Conservation (phyloP, 148 eudicot species). For the Rheum nobile region DNA sequence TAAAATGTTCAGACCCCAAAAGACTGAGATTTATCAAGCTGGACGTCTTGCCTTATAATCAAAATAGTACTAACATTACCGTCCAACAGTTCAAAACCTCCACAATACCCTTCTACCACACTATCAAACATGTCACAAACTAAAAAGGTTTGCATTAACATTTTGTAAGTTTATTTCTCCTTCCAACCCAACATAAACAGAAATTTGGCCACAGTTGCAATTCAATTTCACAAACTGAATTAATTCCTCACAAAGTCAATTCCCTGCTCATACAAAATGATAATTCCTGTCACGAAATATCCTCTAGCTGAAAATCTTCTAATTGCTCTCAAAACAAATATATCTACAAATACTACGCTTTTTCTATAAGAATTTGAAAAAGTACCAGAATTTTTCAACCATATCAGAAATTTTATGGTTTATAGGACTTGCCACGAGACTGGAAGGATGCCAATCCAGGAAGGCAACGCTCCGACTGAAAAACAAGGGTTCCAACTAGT, state of each 20-base stretch:
- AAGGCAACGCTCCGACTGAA: neutral
- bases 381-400: neutral
- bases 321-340: neutral
- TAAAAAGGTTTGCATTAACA: neutral
- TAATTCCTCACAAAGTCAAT: neutral
- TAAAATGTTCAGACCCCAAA: too few species aligned
- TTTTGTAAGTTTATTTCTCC: neutral
- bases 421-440: neutral
- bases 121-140: too few species aligned
- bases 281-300: neutral
- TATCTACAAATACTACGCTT: neutral
- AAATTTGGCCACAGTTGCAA: neutral
- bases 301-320: neutral
- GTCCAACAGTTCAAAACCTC: too few species aligned
- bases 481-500: neutral
- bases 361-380: neutral
- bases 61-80: too few species aligned
- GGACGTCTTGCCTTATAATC: too few species aligned
- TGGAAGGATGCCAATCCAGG: slow-evolving; percentile 1
- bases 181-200: neutral
- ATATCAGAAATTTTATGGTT: neutral
- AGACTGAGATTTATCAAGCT: too few species aligned
- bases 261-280: neutral
- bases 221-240: neutral
- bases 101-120: too few species aligned